Evolutionary conservation across 371 early-diverging fungal genomes (phyloP), one percentile per base, ranked within the genome.

Genomic region (Parasitella parasitica): DNA sequence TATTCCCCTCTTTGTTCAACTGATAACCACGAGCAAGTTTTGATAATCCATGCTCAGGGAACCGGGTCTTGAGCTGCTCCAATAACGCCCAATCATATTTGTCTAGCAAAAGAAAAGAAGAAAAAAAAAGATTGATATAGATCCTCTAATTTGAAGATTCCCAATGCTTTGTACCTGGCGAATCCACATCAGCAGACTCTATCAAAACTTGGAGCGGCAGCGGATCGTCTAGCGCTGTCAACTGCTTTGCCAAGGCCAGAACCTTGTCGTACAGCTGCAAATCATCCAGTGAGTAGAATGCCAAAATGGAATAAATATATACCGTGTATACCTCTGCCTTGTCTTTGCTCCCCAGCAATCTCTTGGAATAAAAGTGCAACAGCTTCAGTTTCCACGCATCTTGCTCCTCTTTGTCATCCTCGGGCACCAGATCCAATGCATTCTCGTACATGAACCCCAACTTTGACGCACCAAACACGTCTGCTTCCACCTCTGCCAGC

Each of bases 381-480:
- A 77, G 22, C 26, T 75, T 77, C 18, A 72, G 32, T 24, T 77
- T 63, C 39, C 75, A 58, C 12, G 24, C 36, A 13, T 58, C 39
- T 15, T 24, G 60, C n/a, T 67, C 50, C 16, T 63, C 58, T 18
- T 51, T 38, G 7, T 59, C 64, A 2, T 52, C 52, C 18, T 70
- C 62, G 7, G 71, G 46, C 28, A 67, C 51, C n/a, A 70, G 41
- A n/a, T 55, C 64, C n/a, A 84, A 56, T 13, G 82, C 66, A 6
- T 57, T 72, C 46, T 75, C 67, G 22, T 81, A 75, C 54, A 85
- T 78, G 3, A 50, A 34, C 41, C 77, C 73, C 43, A 89, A 59
- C 54, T 87, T 78, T 0, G 92, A 90, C 28, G 78, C 65, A 9
- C 69, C 72, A 55, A 78, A 86, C 6, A 90, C 73, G 35, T 91